Evolutionary conservation across 176 grass and related monocot species (phyloP), one percentile per base, ranked within the genome.

Genomic region (Juncus inflexus): DNA sequence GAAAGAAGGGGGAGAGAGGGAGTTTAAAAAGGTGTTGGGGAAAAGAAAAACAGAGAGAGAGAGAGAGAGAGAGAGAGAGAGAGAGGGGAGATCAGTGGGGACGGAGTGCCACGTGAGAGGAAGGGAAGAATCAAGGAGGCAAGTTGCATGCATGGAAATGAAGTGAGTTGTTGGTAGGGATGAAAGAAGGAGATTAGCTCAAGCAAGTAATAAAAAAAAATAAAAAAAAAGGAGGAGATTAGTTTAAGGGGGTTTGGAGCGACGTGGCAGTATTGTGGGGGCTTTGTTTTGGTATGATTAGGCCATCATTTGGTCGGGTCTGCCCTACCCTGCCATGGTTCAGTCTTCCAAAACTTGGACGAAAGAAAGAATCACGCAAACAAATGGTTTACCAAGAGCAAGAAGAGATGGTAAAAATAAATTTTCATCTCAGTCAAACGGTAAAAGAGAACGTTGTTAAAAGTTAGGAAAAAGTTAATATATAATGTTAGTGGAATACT

Each of bases 11-110:
- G 56, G 40, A 64, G 45, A 14, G 38, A 63, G 64, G 47, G 36
- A 19, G 36, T 67, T 87, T 84, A 78, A 80, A 85, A 81, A 80
- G 50, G 50, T 47, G 52, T 9, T 7, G 50, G 41, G 5, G 49
- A 28, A 56, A 15, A 49, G 62, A 42, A 12, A n/a, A 70, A 37
- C 50, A 2, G 13, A 59, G 28, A 14, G 15, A 55, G 45, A 13
- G 72, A 56, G 53, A 77, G 38, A 79, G 42, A 73, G n/a, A 2
- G 13, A 59, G 28, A 14, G 15, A 55, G 45, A 13, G 72, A 56
- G 53, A 77, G 38, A 79, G 42, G 67, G 60, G 73, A 53, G 43
- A 12, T 66, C 54, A 13, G 52, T n/a, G 50, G 36, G 65, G 73
- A 71, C 68, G 58, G 37, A 52, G 58, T 55, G 75, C 61, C 64